phyloP scores from a whole-genome alignment of 106 monocot species.

The Dactylorhiza incarnata region DNA sequence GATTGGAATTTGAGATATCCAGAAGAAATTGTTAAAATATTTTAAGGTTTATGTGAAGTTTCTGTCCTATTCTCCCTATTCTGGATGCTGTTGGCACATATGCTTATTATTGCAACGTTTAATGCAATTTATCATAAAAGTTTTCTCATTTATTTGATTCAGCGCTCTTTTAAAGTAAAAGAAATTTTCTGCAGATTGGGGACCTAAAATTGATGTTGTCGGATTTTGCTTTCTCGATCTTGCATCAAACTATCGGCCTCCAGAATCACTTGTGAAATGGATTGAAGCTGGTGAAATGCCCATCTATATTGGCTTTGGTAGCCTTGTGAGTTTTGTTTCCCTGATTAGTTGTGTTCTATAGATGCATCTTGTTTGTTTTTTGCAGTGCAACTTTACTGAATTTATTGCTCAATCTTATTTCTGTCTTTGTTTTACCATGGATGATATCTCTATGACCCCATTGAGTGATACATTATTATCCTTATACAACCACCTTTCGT shows the following conservation, averaged over 20 bases:
- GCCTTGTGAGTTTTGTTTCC: constrained; percentile 64
- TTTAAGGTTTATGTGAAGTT: neutral
- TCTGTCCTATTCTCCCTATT: neutral
- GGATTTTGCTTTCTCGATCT: constrained; percentile 96
- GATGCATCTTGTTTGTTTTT: neutral
- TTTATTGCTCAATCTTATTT: neutral
- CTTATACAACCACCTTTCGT: neutral
- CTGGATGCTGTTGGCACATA: neutral
- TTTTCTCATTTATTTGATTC: neutral
- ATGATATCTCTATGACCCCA: neutral
- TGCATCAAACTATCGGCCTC: constrained; percentile 85
- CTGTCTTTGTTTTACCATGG: neutral
- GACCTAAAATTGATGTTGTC: constrained; percentile 80
- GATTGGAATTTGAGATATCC: neutral
- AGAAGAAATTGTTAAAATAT: neutral
- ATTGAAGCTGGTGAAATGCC: constrained; percentile 70
- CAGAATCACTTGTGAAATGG: constrained; percentile 70
- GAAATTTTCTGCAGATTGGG: constrained; percentile 66
- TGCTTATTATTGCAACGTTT: neutral
- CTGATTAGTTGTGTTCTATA: neutral
- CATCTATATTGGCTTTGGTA: constrained; percentile 92
- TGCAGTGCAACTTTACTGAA: neutral
- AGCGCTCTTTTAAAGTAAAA: neutral
- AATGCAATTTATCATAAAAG: neutral
- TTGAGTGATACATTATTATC: neutral